These are phyloP conservation scores for Ganoderma lingzhi DNA, from an alignment of 1,284 basidiomycete species.

Conservation along the genomic window DNA sequence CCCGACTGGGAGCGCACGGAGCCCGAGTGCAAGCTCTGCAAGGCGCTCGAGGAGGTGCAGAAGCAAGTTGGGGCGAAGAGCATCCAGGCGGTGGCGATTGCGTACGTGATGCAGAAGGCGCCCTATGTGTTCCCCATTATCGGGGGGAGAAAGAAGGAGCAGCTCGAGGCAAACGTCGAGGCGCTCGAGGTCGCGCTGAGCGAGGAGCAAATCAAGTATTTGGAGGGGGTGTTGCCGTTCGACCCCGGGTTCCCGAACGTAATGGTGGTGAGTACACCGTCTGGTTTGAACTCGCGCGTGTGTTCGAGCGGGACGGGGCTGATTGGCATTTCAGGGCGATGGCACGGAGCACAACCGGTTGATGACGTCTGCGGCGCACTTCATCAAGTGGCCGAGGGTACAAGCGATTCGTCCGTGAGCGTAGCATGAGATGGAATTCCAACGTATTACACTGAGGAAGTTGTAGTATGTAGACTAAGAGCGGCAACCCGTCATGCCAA, in stretches of 20 bases:
- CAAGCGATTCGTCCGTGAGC: constrained; percentile 27
- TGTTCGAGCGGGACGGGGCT: background rate
- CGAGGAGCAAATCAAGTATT: constrained; percentile 50
- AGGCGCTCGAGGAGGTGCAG: constrained; percentile 56
- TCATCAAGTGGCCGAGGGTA: constrained; percentile 29
- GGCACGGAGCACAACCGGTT: constrained; percentile 20
- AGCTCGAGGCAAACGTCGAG: constrained; percentile 56
- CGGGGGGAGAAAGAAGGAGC: constrained; percentile 42
- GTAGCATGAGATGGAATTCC: background rate
- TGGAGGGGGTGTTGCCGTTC: constrained; percentile 52
- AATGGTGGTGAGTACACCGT: constrained; percentile 46
- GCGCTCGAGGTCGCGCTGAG: constrained; percentile 54
- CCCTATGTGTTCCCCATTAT: constrained; percentile 34
- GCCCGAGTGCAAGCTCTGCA: constrained; percentile 48
- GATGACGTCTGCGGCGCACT: constrained; percentile 19
- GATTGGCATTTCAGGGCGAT: constrained; percentile 21
- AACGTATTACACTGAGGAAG: no score
- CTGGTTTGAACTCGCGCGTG: background rate
- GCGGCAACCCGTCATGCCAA: no score
- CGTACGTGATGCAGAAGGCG: constrained; percentile 57
- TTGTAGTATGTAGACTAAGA: no score
- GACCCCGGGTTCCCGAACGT: constrained; percentile 52
- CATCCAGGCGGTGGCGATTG: constrained; percentile 50
- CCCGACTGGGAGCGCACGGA: constrained; percentile 50
- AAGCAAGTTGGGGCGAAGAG: constrained; percentile 47